These are phyloP conservation scores for Apium graveolens DNA, from an alignment of 129 eudicot genomes.

Conservation along the genomic window DNA sequence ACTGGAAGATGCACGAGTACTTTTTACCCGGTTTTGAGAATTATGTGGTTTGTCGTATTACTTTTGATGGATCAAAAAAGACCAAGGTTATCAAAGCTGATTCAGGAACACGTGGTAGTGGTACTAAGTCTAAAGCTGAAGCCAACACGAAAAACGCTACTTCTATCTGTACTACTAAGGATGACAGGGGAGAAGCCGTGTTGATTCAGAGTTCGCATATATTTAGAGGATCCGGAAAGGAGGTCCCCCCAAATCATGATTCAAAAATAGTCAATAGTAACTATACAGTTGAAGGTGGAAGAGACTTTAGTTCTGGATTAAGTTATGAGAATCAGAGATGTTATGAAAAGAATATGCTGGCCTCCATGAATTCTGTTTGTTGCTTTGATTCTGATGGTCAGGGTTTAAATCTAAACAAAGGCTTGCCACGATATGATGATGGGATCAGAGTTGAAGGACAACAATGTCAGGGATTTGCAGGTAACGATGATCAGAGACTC, in stretches of 20 bases:
- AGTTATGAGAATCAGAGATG: no score
- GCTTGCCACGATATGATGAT: no score
- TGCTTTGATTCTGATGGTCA: no score
- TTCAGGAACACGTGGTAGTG: background rate
- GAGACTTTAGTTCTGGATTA: no score
- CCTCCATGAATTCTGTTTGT: no score
- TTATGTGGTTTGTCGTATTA: background rate
- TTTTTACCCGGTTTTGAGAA: background rate
- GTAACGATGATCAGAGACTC: no score
- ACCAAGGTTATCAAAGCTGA: background rate
- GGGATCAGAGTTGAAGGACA: no score
- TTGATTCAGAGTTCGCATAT: background rate
- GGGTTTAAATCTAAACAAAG: no score
- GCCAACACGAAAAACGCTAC: background rate
- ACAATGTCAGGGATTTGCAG: no score
- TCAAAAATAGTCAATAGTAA: no score
- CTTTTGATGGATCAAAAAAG: background rate
- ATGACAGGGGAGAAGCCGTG: background rate
- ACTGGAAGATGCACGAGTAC: background rate
- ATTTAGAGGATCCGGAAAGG: background rate
- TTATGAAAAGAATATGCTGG: no score
- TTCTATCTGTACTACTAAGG: background rate
- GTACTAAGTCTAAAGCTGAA: background rate
- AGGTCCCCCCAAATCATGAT: background rate
- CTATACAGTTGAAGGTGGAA: no score